Evolutionary conservation across 768 basidiomycete species (phyloP).

Genomic region (Suillus luteus): DNA sequence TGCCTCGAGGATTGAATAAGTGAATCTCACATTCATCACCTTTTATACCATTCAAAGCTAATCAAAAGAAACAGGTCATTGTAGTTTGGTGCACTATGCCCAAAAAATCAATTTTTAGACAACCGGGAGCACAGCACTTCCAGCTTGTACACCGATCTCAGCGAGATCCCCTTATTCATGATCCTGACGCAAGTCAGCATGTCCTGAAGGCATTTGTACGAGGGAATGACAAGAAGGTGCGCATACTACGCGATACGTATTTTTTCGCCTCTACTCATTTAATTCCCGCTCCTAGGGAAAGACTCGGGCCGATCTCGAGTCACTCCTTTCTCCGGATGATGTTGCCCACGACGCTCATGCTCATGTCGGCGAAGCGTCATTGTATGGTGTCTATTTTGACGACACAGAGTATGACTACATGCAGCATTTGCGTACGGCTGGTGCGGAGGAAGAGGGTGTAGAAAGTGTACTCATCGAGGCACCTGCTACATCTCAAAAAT

Average conservation of each 20-base stretch:
- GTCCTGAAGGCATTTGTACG: conserved; percentile 86
- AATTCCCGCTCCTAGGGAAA: conserved; percentile 55
- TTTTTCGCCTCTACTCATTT: conserved; percentile 26
- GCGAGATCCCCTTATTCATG: conserved; percentile 92
- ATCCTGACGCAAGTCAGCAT: conserved; percentile 83
- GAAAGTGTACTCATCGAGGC: conserved; percentile 83
- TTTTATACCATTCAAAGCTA: conserved; percentile 10
- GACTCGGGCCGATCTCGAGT: conserved; percentile 80
- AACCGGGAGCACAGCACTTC: conserved; percentile 89
- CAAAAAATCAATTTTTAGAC: conserved; percentile 84
- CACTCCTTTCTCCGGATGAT: conserved; percentile 48
- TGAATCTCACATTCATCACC: conserved; percentile 8
- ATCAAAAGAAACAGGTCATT: neutral
- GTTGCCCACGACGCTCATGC: conserved; percentile 46
- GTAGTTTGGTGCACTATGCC: conserved; percentile 51
- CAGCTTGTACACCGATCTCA: conserved; percentile 97
- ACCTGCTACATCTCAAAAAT: conserved; percentile 44
- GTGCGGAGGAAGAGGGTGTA: conserved; percentile 75
- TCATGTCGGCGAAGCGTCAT: conserved; percentile 83
- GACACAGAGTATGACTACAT: conserved; percentile 98
- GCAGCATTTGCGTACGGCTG: conserved; percentile 87
- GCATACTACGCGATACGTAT: conserved; percentile 5
- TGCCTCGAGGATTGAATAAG: conserved; percentile 12
- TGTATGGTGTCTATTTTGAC: conserved; percentile 92
- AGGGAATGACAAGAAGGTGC: conserved; percentile 69